Percentiles rank a stretch among this genome's conserved stretches.
phyloP scores from a whole-genome alignment of 2,329 filamentous ascomycete species.

The Calycina marina region DNA sequence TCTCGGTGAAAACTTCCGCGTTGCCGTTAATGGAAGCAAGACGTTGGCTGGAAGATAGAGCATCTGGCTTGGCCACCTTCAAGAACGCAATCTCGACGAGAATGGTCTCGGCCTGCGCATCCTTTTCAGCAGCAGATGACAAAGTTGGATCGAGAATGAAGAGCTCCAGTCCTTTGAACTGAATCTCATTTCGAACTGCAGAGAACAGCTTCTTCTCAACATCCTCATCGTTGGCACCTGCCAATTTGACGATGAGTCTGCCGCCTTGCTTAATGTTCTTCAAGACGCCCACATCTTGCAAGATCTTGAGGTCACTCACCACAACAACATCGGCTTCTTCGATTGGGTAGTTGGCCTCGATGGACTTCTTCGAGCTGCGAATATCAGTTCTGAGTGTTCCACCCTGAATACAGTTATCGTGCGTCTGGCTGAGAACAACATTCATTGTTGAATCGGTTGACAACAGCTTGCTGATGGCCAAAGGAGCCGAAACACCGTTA shows the following conservation, averaged over 20 bases:
- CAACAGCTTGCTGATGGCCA: constrained; percentile 40
- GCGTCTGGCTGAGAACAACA: constrained; percentile 45
- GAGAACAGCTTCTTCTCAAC: constrained; percentile 72
- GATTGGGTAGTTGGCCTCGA: constrained; percentile 74
- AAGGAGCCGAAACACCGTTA: constrained; percentile 46
- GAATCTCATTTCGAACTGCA: constrained; percentile 54
- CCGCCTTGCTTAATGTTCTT: constrained; percentile 55
- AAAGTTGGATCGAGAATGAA: constrained; percentile 60
- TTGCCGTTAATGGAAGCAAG: constrained; percentile 42
- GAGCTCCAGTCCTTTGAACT: constrained; percentile 55
- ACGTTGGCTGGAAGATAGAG: constrained; percentile 50
- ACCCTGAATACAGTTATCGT: constrained; percentile 54
- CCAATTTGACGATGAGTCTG: constrained; percentile 60
- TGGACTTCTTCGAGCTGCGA: constrained; percentile 64
- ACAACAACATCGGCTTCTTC: constrained; percentile 66
- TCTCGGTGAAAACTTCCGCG: constrained; percentile 36
- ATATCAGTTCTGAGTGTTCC: constrained; percentile 76
- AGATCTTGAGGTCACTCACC: constrained; percentile 64
- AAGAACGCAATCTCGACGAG: constrained; percentile 75
- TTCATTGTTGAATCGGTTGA: constrained; percentile 59
- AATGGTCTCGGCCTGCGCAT: constrained; percentile 44
- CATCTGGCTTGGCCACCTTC: constrained; percentile 54
- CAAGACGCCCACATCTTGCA: constrained; percentile 64
- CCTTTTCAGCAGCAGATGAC: constrained; percentile 52
- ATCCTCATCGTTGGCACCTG: constrained; percentile 75